Evolutionary conservation across 345 rosid species (phyloP).

Genomic region (Rhodamnia rubescens): DNA sequence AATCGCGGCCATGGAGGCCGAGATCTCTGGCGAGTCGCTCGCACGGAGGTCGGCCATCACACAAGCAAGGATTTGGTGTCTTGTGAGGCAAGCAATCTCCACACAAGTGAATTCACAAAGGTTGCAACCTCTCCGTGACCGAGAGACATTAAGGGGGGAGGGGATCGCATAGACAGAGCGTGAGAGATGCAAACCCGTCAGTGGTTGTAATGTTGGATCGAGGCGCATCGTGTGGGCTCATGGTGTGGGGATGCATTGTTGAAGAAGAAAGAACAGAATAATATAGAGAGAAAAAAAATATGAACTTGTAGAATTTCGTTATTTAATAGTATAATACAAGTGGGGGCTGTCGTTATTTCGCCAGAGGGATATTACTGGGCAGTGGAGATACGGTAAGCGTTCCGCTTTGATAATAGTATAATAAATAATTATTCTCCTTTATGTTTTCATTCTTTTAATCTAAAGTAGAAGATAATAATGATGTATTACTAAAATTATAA

Average conservation of each 20-base stretch:
- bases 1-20: neutral
- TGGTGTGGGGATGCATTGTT: neutral
- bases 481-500: neutral
- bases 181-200: neutral
- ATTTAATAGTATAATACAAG: neutral
- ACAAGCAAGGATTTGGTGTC: neutral
- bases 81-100: neutral
- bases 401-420: neutral
- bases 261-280: neutral
- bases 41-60: neutral
- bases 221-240: neutral
- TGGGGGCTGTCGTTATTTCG: neutral
- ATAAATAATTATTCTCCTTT: neutral
- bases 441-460: neutral
- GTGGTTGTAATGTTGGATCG: neutral
- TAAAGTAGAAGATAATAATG: neutral
- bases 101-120: neutral
- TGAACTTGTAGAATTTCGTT: neutral
- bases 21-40: neutral
- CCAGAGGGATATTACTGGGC: neutral
- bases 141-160: neutral
- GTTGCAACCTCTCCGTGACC: neutral
- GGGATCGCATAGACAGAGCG: no score
- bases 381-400: neutral
- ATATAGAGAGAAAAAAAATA: neutral